Percentiles rank a stretch among this genome's conserved stretches.
Conservation (phyloP, 2,329 filamentous ascomycete species). For the Pseudogymnoascus sp. region DNA sequence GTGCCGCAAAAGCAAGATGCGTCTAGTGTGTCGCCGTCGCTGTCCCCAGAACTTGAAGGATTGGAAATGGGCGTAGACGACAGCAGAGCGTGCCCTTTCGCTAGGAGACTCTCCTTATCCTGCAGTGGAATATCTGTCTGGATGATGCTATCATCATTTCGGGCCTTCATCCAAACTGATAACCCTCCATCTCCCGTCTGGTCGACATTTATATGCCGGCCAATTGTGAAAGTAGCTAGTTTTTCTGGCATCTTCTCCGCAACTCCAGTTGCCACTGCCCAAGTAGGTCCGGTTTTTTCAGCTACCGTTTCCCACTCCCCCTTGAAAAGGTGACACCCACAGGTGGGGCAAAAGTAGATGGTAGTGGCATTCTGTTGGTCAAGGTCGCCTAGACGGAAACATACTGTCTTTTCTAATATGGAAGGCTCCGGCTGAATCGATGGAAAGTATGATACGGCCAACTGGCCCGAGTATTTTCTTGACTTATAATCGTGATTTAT, state of each 20-base stretch:
- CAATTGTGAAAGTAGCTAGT: not conserved
- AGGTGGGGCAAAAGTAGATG: not conserved
- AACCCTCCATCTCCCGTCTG: conserved; percentile 49
- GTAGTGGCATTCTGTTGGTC: not conserved
- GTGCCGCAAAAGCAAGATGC: conserved; percentile 49
- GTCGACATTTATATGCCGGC: conserved; percentile 26
- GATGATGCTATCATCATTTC: conserved; percentile 29
- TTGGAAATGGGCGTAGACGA: conserved; percentile 15
- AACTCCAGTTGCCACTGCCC: not conserved
- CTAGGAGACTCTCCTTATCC: conserved; percentile 11
- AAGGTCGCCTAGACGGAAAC: not conserved
- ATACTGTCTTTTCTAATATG: not conserved
- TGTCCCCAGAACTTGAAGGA: not conserved
- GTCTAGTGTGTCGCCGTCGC: conserved; percentile 27
- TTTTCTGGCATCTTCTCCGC: not conserved
- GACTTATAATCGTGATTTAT: not conserved
- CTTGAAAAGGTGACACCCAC: not conserved
- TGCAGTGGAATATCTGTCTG: conserved; percentile 12
- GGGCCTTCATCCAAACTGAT: conserved; percentile 37
- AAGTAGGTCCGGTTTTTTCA: not conserved
- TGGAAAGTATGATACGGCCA: not conserved
- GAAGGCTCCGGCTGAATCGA: not conserved
- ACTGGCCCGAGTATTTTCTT: not conserved
- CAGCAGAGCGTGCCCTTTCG: conserved; percentile 11
- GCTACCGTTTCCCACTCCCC: not conserved